These are phyloP conservation scores for Boletus sp. DNA, from an alignment of 768 basidiomycete species.

Conservation along the genomic window DNA sequence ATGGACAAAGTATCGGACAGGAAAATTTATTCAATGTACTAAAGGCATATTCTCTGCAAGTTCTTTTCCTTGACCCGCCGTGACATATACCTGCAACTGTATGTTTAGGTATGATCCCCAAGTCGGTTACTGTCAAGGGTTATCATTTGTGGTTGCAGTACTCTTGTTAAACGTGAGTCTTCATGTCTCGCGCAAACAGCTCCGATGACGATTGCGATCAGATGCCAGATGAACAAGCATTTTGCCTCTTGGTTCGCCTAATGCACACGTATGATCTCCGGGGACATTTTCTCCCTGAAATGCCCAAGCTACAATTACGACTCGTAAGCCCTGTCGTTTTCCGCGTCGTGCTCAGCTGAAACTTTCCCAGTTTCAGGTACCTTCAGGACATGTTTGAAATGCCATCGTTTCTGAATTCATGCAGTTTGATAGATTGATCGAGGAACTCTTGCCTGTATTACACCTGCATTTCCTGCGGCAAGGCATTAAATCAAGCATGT, in stretches of 20 bases:
- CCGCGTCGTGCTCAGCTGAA: neutral
- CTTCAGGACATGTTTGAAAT: slow-evolving; percentile 7
- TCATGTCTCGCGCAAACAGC: neutral
- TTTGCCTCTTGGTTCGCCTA: slow-evolving; percentile 87
- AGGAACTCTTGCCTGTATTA: slow-evolving; percentile 88
- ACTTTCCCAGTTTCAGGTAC: slow-evolving; percentile 56
- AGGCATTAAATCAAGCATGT: slow-evolving; percentile 97
- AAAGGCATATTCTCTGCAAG: slow-evolving; percentile 93
- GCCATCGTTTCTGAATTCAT: slow-evolving; percentile 15
- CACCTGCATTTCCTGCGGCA: slow-evolving; percentile 92
- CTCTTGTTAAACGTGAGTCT: slow-evolving; percentile 79
- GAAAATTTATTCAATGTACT: slow-evolving; percentile 97
- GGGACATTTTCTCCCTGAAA: slow-evolving; percentile 97
- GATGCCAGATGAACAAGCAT: slow-evolving; percentile 99
- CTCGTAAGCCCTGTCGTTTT: slow-evolving; percentile 49
- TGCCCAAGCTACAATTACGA: slow-evolving; percentile 94
- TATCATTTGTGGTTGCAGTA: slow-evolving; percentile 95
- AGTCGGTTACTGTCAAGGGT: slow-evolving; percentile 96
- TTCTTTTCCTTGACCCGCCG: slow-evolving; percentile 3
- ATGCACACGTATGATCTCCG: slow-evolving; percentile 97
- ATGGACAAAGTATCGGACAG: slow-evolving; percentile 92
- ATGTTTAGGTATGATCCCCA: slow-evolving; percentile 73
- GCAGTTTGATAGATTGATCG: slow-evolving; percentile 90
- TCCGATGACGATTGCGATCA: slow-evolving; percentile 28
- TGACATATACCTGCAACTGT: slow-evolving; percentile 3